phyloP scores from a whole-genome alignment of 2,329 filamentous ascomycete species.

The Penicillium sp. region DNA sequence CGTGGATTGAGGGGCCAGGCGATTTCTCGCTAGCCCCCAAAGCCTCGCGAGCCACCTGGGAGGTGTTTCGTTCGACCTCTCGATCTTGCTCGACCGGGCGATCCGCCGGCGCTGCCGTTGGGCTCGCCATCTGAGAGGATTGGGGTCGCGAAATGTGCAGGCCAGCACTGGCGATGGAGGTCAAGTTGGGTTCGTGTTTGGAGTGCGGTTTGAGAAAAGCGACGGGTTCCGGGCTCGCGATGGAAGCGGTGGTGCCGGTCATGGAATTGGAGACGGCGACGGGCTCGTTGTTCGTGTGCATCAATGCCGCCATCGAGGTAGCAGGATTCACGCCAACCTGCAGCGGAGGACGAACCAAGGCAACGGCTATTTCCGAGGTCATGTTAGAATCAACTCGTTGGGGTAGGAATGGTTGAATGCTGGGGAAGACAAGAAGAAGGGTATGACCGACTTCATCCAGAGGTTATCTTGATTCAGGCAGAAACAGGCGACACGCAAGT shows the following conservation, averaged over 20 bases:
- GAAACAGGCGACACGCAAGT: slow-evolving; percentile 9
- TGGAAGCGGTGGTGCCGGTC: slow-evolving; percentile 30
- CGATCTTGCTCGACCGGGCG: slow-evolving; percentile 36
- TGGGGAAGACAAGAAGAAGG: slow-evolving; percentile 4
- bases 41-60: slow-evolving; percentile 46
- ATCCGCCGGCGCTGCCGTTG: slow-evolving; percentile 54
- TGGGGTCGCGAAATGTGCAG: slow-evolving; percentile 44
- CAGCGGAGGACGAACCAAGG: slow-evolving; percentile 33
- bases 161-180: slow-evolving; percentile 47
- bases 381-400: slow-evolving; percentile 35
- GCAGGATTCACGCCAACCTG: slow-evolving; percentile 34
- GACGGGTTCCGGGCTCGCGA: slow-evolving; percentile 35
- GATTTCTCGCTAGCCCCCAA: slow-evolving; percentile 42
- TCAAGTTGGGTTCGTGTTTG: slow-evolving; percentile 42
- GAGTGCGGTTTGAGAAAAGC: slow-evolving; percentile 38
- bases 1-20: slow-evolving; percentile 44
- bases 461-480: slow-evolving; percentile 10
- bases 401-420: slow-evolving; percentile 3
- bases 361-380: slow-evolving; percentile 36
- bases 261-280: slow-evolving; percentile 41
- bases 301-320: slow-evolving; percentile 48
- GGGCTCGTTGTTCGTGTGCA: slow-evolving; percentile 46
- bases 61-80: slow-evolving; percentile 38
- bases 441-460: slow-evolving; percentile 25
- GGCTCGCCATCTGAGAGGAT: slow-evolving; percentile 45